Conservation (phyloP, 2,329 filamentous ascomycete species). For the Juglanconis oblonga region DNA sequence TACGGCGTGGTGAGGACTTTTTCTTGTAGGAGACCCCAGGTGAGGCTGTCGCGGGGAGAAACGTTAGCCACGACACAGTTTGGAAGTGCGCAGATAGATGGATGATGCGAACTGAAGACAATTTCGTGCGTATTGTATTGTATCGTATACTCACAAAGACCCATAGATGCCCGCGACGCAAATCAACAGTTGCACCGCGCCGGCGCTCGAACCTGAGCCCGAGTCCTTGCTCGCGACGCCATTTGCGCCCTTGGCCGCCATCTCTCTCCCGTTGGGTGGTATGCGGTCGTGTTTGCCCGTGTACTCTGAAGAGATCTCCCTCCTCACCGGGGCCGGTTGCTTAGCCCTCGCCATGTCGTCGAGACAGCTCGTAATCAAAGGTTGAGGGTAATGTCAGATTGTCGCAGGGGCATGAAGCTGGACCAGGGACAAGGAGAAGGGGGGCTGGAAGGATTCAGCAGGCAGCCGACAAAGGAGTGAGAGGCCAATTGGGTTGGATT, state of each 20-base stretch:
- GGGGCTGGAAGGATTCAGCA: background rate
- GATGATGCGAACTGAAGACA: background rate
- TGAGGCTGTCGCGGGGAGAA: slow-evolving; percentile 56
- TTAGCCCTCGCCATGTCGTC: slow-evolving; percentile 68
- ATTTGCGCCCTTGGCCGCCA: slow-evolving; percentile 28
- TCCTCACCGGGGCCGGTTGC: slow-evolving; percentile 62
- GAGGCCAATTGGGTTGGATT: slow-evolving; percentile 6
- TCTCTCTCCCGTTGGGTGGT: slow-evolving; percentile 31
- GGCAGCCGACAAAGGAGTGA: background rate
- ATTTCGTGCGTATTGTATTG: background rate
- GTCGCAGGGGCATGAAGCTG: background rate
- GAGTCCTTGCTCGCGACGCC: slow-evolving; percentile 16
- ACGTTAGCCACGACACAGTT: background rate
- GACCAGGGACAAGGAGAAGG: too few species aligned
- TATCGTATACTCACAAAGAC: slow-evolving; percentile 69
- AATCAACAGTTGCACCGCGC: slow-evolving; percentile 72
- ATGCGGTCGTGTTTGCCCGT: slow-evolving; percentile 46
- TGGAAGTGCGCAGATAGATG: background rate
- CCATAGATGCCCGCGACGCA: slow-evolving; percentile 96
- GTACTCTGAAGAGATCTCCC: slow-evolving; percentile 65
- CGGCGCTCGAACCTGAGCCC: slow-evolving; percentile 37
- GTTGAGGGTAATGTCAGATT: background rate
- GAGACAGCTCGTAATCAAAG: background rate
- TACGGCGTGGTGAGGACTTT: slow-evolving; percentile 93
- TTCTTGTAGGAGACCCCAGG: slow-evolving; percentile 96